Evolutionary conservation across 2,329 filamentous ascomycete genomes (phyloP), one percentile per base, ranked within the genome.

Genomic region (Clonostachys solani): DNA sequence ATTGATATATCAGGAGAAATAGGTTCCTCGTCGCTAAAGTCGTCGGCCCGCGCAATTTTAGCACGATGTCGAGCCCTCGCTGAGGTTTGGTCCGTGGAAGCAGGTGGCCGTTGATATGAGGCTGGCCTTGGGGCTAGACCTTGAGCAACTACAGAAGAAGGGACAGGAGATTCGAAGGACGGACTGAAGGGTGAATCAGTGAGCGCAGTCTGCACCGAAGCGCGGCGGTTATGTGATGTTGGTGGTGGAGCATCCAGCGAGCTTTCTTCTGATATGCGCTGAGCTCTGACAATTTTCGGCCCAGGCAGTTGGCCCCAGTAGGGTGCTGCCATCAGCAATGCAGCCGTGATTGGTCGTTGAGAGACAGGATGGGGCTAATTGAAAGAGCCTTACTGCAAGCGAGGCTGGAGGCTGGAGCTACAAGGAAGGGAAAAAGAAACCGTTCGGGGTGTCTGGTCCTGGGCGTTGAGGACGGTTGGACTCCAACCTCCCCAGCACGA

Each of bases 261-360:
- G 33, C 38, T 43, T 42, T 48, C 62, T 48, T 59, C 62, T 48
- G 68, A 68, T 49, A 60, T 59, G 58, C 69, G 68, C 54, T 69
- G 69, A 51, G 59, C 55, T 46, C 58, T 64, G 56, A 60, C 52
- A 55, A 69, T 59, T 55, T 72, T 75, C 45, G 75, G 66, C 51
- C 71, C 64, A 50, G 80, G 78, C 52, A 83, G 67, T 59, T 79
- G 66, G 61, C 78, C 78, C 79, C 79, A 82, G 67, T 82, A 83
- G 37, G 76, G 73, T 49, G 74, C 56, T 46, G 73, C 65, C 72
- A 48, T 48, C 23, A 29, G 23, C 23, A 29, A 29, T 29, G 23
- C 23, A 29, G 23, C 23, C 23, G 23, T 29, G 23, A 29, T 29
- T 29, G 23, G 23, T 29, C 23, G 23, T 29, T 9, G 23, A 29